Conservation (phyloP, 2,329 filamentous ascomycete genomes). For the Alternaria gaisen region DNA sequence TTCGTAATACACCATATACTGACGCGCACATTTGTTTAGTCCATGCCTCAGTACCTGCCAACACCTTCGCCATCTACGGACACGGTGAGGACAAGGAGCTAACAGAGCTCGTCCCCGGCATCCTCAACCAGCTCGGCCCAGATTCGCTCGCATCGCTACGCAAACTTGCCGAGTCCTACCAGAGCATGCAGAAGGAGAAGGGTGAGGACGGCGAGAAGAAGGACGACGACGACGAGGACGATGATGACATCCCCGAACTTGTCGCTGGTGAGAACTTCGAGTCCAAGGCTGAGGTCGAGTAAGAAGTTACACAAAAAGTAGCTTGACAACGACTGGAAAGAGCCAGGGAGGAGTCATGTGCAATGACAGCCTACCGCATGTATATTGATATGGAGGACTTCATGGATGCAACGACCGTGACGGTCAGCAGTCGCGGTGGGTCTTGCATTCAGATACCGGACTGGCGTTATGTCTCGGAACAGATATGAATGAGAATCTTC, state of each 20-base stretch:
- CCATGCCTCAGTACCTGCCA: constrained; percentile 94
- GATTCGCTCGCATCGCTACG: constrained; percentile 97
- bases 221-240: constrained; percentile 66
- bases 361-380: constrained; percentile 33
- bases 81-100: constrained; percentile 99
- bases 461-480: constrained; percentile 45
- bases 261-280: constrained; percentile 99
- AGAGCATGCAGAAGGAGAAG: constrained; percentile 96
- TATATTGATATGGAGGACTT: constrained; percentile 34
- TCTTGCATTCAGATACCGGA: constrained; percentile 43
- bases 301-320: constrained; percentile 49
- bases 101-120: constrained; percentile 97
- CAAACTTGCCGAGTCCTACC: constrained; percentile 99
- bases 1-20: constrained; percentile 10
- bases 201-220: constrained; percentile 78
- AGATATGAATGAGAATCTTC: constrained; percentile 50
- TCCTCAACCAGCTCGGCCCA: constrained; percentile 99
- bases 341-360: constrained; percentile 27
- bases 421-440: constrained; percentile 40
- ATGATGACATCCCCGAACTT: constrained; percentile 94
- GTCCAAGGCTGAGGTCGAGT: constrained; percentile 86
- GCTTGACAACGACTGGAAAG: constrained; percentile 27
- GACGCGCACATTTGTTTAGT: constrained; percentile 63
- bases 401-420: constrained; percentile 26
- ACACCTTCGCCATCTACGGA: constrained; percentile 99